Evolutionary conservation across 2,329 filamentous ascomycete genomes (phyloP), one percentile per base, ranked within the genome.

Genomic region (Thielaviopsis cerberus): DNA sequence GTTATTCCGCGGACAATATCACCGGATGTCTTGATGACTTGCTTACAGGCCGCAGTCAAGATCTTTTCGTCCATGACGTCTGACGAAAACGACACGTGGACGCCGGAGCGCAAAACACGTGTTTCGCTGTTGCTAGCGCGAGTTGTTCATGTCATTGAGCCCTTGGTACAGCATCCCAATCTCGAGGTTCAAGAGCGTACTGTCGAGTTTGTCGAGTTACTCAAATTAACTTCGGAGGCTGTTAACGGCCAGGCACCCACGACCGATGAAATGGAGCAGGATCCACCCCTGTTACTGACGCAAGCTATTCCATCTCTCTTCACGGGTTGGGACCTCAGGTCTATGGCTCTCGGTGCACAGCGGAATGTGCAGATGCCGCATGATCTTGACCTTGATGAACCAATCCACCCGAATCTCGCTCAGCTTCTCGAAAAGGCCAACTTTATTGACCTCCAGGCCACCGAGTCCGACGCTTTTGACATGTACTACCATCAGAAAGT

Each of bases 151-250:
- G 85, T 87, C 53, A 73, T 95, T 23, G 90, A 97, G 65, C 80
- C 83, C 0, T 70, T 97, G 17, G 81, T 83, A 0, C 76, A 83
- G 48, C 88, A 97, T 67, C 90, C 91, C 0, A 88, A 83, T 64
- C 76, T 98, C 1, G 92, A 98, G 67, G 89, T 98, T 3, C 92
- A 98, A 70, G 92, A 97, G 69, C 81, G 92, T 59, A 85, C 90
- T 2, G 90, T 96, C 1, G 90, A 96, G 67, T 94, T 95, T 64
- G 78, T 89, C 0, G 92, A 98, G 67, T 76, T 97, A 13, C 80
- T 97, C 65, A 88, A 88, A 60, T 75, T 98, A 51, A 88, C 88
- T 1, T 82, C 83, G 1, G 92, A 98, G 71, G 89, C 91, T 15
- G 80, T 80, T 2, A 78, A 82, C 8, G 81, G 76, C 1, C 85